These are phyloP conservation scores for Fusarium buxicola DNA, from an alignment of 2,329 filamentous ascomycete genomes.

Conservation along the genomic window DNA sequence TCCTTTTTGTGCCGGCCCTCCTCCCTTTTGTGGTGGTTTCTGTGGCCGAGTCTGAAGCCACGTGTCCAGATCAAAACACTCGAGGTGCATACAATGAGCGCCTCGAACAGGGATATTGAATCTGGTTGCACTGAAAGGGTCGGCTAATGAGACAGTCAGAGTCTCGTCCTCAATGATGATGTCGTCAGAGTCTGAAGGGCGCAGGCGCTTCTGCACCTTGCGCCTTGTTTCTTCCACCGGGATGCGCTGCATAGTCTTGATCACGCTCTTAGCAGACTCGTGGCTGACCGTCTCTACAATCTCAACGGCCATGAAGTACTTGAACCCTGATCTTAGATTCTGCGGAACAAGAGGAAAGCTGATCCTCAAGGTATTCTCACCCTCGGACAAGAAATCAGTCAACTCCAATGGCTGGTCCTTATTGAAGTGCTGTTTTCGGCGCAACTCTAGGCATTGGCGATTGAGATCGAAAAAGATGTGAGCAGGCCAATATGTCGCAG, in stretches of 20 bases:
- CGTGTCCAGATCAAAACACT: slow-evolving; percentile 90
- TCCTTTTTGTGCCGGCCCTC: slow-evolving; percentile 17
- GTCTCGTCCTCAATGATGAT: slow-evolving; percentile 68
- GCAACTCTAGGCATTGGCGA: slow-evolving; percentile 63
- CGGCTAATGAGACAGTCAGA: slow-evolving; percentile 69
- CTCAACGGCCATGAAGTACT: slow-evolving; percentile 77
- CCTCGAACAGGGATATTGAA: slow-evolving; percentile 80
- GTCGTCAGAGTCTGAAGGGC: slow-evolving; percentile 63
- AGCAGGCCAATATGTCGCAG: slow-evolving; percentile 77
- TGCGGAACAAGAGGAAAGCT: slow-evolving; percentile 50
- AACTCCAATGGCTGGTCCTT: slow-evolving; percentile 83
- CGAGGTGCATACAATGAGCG: slow-evolving; percentile 76
- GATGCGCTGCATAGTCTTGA: slow-evolving; percentile 52
- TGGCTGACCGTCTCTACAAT: slow-evolving; percentile 68
- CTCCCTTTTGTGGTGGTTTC: slow-evolving; percentile 49
- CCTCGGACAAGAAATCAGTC: slow-evolving; percentile 67
- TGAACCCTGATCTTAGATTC: slow-evolving; percentile 38
- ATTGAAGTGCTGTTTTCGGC: slow-evolving; percentile 77
- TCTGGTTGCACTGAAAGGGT: slow-evolving; percentile 74
- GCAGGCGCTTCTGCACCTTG: slow-evolving; percentile 65
- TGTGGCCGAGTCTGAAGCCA: slow-evolving; percentile 77
- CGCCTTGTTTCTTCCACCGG: slow-evolving; percentile 62
- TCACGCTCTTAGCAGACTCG: slow-evolving; percentile 55
- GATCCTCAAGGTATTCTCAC: slow-evolving; percentile 72
- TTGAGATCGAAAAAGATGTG: slow-evolving; percentile 79